Base-by-base conservation (phyloP, 768 basidiomycete genomes). In the Coprinopsis marcescibilis region DNA sequence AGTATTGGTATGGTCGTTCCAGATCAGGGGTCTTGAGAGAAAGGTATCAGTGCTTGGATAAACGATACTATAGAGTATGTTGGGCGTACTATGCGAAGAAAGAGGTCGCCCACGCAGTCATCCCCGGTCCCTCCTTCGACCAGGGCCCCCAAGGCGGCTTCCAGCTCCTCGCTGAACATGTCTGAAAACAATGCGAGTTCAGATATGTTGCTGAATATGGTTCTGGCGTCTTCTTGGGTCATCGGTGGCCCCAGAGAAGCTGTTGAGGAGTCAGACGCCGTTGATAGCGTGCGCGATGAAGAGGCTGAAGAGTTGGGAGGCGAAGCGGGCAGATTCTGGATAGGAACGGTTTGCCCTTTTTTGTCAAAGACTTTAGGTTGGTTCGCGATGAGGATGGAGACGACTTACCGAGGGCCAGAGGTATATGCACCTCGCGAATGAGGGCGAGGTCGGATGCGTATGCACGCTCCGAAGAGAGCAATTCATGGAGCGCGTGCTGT, bases 361-460 rank as follows among this genome's bases (percentile, higher is more conserved):
- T 4, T 19, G 15, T 8, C 7, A 40, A 19, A 59, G 53, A 60
- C 17, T 11, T 20, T n/a, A 47, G 26, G 14, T 23, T 43, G 37
- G 32, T 27, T 33, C 38, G 29, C 38, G 40, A 49, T 21, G 14
- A 24, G 32, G 61, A 55, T 14, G 57, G 37, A 43, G 10, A 8
- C 34, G 45, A 45, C 43, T 4, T 21, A 78, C 89, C 88, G 56
- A 84, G 68, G 37, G 88, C 89, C 43, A 89, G 64, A 4, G 87
- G 87, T 32, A 90, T 81, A 55, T 91, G 83, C 20, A 90, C 74
- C 50, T 86, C 82, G 44, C 82, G 73, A 52, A 91, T 80, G 45
- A 90, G 69, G 13, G 82, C 83, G 21, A 92, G 70, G 69, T 91
- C 89, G n/a, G 80, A 81, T 11, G 89, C 83, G 62, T 90, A 90